These are phyloP conservation scores for Neonectria coccinea DNA, from an alignment of 2,329 filamentous ascomycete genomes.

Conservation along the genomic window DNA sequence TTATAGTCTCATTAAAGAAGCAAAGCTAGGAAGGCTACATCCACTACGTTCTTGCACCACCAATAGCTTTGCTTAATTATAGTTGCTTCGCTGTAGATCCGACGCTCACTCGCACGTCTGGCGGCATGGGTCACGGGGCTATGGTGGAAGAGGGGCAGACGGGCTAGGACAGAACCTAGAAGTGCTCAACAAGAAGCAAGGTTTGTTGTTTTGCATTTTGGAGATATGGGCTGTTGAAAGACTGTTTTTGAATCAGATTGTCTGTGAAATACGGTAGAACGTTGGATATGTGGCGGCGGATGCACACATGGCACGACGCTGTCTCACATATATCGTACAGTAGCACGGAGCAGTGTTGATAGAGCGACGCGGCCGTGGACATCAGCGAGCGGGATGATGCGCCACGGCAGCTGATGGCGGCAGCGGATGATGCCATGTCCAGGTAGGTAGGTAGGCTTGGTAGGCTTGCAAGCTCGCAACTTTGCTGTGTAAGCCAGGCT, in stretches of 20 bases:
- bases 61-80: not conserved
- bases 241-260: not conserved
- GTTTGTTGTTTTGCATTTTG: constrained; percentile 2
- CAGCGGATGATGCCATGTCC: constrained; percentile 23
- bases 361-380: constrained; percentile 18
- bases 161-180: not conserved
- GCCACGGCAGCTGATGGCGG: constrained; percentile 24
- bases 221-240: not conserved
- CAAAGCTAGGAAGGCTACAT: too few relatives aligned
- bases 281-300: constrained; percentile 9
- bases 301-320: constrained; percentile 14
- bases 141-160: not conserved
- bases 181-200: constrained; percentile 6
- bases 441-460: too few relatives aligned
- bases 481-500: constrained; percentile 14
- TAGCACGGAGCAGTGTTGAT: not conserved
- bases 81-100: constrained; percentile 7
- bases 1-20: too few relatives aligned
- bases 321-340: constrained; percentile 10
- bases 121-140: constrained; percentile 5
- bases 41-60: too few relatives aligned
- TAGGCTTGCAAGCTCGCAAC: constrained; percentile 1
- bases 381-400: constrained; percentile 16
- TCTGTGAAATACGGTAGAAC: not conserved
- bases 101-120: constrained; percentile 15